phyloP scores from a whole-genome alignment of 345 rosid genomes.

The Sisymbrium altissimum region DNA sequence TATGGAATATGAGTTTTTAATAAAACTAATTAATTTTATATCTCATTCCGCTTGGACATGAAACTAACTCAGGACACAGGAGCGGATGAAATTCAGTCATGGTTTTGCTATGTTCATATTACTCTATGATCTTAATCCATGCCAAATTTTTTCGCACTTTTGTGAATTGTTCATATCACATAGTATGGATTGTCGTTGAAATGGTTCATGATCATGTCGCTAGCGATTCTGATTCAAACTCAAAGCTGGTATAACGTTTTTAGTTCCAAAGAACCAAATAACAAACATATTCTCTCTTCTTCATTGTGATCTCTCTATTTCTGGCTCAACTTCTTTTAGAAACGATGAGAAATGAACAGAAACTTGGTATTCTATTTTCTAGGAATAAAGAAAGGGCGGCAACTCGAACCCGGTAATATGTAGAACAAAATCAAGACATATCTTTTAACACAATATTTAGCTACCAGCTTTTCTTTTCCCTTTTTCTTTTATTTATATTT shows the following conservation, averaged over 20 bases:
- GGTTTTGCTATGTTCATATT: not conserved
- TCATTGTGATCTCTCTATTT: not conserved
- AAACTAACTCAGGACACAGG: not conserved
- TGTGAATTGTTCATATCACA: not conserved
- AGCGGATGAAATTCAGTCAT: not conserved
- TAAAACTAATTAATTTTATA: not conserved
- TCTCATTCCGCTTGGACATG: not conserved
- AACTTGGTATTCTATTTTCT: not conserved
- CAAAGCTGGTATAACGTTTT: not conserved
- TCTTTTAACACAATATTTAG: conserved; percentile 25
- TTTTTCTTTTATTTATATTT: not conserved
- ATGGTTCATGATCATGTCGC: conserved; percentile 3
- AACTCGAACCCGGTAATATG: conserved; percentile 27
- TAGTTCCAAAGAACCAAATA: conserved; percentile 1
- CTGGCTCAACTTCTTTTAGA: not conserved
- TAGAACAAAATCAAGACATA: conserved; percentile 33
- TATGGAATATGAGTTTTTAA: not conserved
- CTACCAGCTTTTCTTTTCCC: not conserved
- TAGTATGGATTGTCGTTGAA: not conserved
- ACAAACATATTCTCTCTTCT: not conserved
- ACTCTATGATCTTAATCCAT: not conserved
- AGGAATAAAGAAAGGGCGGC: conserved; percentile 15
- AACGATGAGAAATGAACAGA: not conserved
- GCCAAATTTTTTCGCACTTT: not conserved
- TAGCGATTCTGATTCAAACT: not conserved